A percentile compares a stretch with the other conserved stretches of the same genome.
Conservation (phyloP, 768 basidiomycete species). For the Lentinula aciculospora region DNA sequence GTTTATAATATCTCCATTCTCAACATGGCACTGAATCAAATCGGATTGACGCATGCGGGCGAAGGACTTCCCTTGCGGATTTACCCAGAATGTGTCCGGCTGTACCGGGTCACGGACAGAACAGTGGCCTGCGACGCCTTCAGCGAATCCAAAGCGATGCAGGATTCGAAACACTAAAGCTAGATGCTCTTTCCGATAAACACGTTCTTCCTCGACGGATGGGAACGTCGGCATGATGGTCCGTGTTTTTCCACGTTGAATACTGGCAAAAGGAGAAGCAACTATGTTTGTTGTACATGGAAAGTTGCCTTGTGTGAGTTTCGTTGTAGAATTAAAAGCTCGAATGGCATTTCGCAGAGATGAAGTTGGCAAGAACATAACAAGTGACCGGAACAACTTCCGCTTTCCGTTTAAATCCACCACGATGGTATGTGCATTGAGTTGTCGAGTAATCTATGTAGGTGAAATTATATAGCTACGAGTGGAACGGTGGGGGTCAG, state of each 20-base stretch:
- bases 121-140: conserved; percentile 47
- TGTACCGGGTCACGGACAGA: conserved; percentile 40
- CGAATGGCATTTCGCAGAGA: background rate
- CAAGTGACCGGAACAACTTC: no score
- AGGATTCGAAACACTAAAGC: conserved; percentile 43
- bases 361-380: background rate
- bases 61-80: conserved; percentile 23
- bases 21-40: conserved; percentile 1
- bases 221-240: conserved; percentile 28
- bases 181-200: conserved; percentile 37
- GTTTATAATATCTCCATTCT: background rate
- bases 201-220: conserved; percentile 31
- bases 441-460: no score
- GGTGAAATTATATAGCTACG: no score
- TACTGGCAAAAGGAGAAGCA: background rate
- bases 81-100: conserved; percentile 42
- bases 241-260: conserved; percentile 3
- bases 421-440: no score
- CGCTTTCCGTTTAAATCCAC: no score
- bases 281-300: background rate
- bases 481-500: no score
- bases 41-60: conserved; percentile 7
- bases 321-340: background rate
- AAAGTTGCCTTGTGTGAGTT: background rate
- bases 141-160: conserved; percentile 20